A percentile compares a stretch with the other conserved stretches of the same genome.
Evolutionary conservation across 2,329 filamentous ascomycete genomes (phyloP).

Genomic region (Anisogramma anomala): DNA sequence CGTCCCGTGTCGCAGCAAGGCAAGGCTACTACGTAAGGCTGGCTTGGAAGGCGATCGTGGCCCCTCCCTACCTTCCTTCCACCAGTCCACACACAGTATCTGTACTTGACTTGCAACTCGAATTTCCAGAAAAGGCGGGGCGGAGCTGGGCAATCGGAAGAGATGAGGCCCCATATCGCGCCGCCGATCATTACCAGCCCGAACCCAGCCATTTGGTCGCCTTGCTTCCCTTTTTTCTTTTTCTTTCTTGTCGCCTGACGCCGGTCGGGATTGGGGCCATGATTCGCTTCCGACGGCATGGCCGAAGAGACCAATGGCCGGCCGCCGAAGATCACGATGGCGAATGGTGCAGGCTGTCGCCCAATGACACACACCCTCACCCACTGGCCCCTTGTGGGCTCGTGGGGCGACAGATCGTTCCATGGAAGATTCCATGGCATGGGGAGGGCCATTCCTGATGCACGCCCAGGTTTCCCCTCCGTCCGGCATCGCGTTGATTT

Average conservation of each 20-base stretch:
- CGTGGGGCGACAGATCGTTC: constrained; percentile 12
- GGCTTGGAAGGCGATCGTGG: no score
- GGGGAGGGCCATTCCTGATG: constrained; percentile 5
- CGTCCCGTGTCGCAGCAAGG: no score
- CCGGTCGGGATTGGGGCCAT: neutral
- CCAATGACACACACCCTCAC: neutral
- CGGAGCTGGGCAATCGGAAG: neutral
- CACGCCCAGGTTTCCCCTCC: constrained; percentile 12
- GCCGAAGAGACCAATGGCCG: neutral
- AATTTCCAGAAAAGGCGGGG: no score
- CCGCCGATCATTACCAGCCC: neutral
- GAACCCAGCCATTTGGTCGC: neutral
- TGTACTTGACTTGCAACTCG: no score
- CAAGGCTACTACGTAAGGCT: no score
- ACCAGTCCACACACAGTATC: no score
- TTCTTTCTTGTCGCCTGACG: no score
- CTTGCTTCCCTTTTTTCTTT: neutral
- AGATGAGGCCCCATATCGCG: neutral
- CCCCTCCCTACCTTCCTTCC: no score
- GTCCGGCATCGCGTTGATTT: no score
- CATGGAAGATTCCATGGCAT: constrained; percentile 14
- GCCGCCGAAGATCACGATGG: constrained; percentile 5
- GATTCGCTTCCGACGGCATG: neutral
- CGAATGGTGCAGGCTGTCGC: constrained; percentile 9
- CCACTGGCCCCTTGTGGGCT: no score